These are phyloP conservation scores for Fusarium agapanthi DNA, from an alignment of 2,329 filamentous ascomycete genomes.

Conservation along the genomic window DNA sequence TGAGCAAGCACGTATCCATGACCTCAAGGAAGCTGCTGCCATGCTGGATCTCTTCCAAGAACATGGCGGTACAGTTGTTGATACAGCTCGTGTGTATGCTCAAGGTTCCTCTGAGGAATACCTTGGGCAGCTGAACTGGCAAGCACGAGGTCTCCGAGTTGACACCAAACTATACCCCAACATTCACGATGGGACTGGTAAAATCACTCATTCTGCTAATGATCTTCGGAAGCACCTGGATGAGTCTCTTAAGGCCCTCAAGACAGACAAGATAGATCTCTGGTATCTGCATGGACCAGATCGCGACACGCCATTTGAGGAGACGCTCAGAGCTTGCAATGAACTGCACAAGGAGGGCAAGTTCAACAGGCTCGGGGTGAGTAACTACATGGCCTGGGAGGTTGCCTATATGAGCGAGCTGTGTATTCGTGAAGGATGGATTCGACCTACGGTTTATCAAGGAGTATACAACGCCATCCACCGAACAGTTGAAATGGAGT, in stretches of 20 bases:
- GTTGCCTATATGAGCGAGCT: slow-evolving; percentile 78
- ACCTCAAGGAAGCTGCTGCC: not conserved
- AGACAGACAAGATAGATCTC: slow-evolving; percentile 30
- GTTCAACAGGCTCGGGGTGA: slow-evolving; percentile 76
- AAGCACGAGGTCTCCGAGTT: not conserved
- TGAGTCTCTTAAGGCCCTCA: slow-evolving; percentile 13
- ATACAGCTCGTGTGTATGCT: not conserved
- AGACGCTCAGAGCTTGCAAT: slow-evolving; percentile 74
- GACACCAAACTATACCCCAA: slow-evolving; percentile 1
- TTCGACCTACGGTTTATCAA: slow-evolving; percentile 76
- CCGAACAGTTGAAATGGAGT: slow-evolving; percentile 70
- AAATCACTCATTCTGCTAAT: not conserved
- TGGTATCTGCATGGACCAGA: slow-evolving; percentile 60
- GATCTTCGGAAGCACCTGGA: not conserved
- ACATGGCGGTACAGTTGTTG: not conserved
- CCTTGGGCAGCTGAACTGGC: not conserved
- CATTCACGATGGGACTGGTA: not conserved
- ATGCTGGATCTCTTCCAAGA: not conserved
- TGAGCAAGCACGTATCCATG: not conserved
- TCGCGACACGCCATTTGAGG: slow-evolving; percentile 69
- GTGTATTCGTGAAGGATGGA: slow-evolving; percentile 73
- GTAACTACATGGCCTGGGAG: slow-evolving; percentile 80
- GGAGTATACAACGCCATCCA: slow-evolving; percentile 66
- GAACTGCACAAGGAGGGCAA: slow-evolving; percentile 76
- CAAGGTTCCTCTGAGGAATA: slow-evolving; percentile 1